phyloP scores from a whole-genome alignment of 768 basidiomycete species.

The Phanerodontia chrysosporium region DNA sequence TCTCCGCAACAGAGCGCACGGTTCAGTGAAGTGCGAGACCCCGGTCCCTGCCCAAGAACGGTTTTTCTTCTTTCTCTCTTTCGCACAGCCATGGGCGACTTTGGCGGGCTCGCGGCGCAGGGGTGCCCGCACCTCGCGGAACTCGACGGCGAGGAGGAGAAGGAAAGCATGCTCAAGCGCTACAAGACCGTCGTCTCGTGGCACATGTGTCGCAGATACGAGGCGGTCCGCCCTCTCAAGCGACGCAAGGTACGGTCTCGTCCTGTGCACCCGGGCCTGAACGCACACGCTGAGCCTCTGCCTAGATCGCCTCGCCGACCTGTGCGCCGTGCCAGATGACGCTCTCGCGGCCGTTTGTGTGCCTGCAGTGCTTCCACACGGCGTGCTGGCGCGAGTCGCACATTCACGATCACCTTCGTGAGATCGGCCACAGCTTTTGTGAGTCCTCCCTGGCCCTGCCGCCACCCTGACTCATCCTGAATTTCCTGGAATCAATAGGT shows the following conservation, averaged over 20 bases:
- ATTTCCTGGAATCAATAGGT: constrained; percentile 46
- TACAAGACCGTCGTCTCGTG: constrained; percentile 54
- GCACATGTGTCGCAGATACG: constrained; percentile 45
- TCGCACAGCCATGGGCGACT: background rate
- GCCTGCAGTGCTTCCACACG: constrained; percentile 64
- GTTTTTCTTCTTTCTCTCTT: background rate
- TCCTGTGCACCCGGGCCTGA: background rate
- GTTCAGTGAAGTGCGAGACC: background rate
- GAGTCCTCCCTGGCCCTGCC: constrained; percentile 25
- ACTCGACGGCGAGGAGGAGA: constrained; percentile 31
- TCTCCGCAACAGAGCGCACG: background rate
- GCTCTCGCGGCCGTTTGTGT: constrained; percentile 64
- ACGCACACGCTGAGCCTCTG: background rate
- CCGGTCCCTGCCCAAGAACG: background rate
- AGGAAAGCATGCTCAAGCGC: constrained; percentile 36
- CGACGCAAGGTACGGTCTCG: constrained; percentile 54
- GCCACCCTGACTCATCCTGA: background rate
- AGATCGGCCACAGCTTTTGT: constrained; percentile 64
- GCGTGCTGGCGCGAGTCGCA: constrained; percentile 71
- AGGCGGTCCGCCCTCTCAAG: constrained; percentile 48
- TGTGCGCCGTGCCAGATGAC: constrained; percentile 57
- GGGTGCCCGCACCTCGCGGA: constrained; percentile 38
- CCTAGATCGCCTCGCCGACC: constrained; percentile 51
- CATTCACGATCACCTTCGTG: constrained; percentile 50
- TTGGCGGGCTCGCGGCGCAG: background rate